Base-by-base conservation (phyloP, 495 filamentous ascomycete species). In the Tuber calosporum region DNA sequence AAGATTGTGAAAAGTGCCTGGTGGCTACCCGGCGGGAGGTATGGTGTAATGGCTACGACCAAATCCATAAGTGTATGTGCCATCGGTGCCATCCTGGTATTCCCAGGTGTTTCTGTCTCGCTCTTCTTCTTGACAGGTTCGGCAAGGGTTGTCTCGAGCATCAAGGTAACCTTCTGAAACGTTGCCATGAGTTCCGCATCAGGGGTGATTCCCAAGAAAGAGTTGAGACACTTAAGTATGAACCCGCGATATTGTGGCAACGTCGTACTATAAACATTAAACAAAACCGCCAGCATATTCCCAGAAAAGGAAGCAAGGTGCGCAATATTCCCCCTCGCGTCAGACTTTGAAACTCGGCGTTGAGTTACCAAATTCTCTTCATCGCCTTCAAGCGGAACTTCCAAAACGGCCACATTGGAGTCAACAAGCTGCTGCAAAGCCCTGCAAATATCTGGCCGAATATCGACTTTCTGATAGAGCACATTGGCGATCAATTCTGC, bases 221-320 rank as follows among this genome's bases (percentile, higher is more conserved):
- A 89, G 83, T 97, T 96, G 83, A 98, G 94, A 78, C 93, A 97
- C 79, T 92, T 89, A 37, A 99, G 85, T 69, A 99, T 94, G 43
- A 89, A 91, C 2, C 93, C 93, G 74, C 95, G 86, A 81, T 92
- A 93, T 81, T 97, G 93, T 1, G 96, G 95, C 34, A 98, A 85
- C 1, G 96, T 98, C 81, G 96, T 90, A 80, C 91, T 96, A 84
- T 98, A 99, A 38, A 98, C 94, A 81, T 99, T 99, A 86, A 98
- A 98, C 58, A 99, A 86, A 3, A 98, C 95, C 3, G 95, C 93
- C 39, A 99, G 87, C 77, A 98, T 81, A 75, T 99, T 97, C 69
- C 91, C 89, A 11, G 94, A 87, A 82, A 96, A 93, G 5, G 82
- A 81, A 6, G 91, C 88, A 15, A 99, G 85, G 82, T 96, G 90